Evolutionary conservation across 169 alveolate species (phyloP), one percentile per base, ranked within the genome.

Genomic region (Plasmodium relictum): DNA sequence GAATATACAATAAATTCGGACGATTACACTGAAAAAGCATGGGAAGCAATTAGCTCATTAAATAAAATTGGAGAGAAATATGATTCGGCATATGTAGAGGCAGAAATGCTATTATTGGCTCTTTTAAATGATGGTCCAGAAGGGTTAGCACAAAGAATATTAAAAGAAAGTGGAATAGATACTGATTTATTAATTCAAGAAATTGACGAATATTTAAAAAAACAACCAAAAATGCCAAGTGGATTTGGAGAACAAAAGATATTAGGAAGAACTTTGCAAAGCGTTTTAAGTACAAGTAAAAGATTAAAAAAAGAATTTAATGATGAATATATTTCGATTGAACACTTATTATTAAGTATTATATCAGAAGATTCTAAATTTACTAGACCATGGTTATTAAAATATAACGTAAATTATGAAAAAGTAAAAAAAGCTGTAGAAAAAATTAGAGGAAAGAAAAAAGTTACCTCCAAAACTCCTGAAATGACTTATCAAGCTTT

Each of bases 181-280:
- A 89, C 91, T 24, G 92, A 87, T 48, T 73, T 91, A 65, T 71
- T 95, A 89, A 45, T 93, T n/a, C 95, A 94, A 56, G 96, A 95
- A 69, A 88, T 96, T 44, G 96, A 95, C 59, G 69, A 61, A 0
- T 97, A 95, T 76, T 92, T 96, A 72, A 62, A 92, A 69, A 93
- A 83, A 41, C 97, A 89, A 88, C 97, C 96, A 4, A 83, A 94
- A 18, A 96, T 96, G 97, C 91, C 96, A 0, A 93, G 96, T 61
- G 97, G 97, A 3, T 95, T 95, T 83, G 97, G 97, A 41, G 97
- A 95, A 72, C 97, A 95, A 73, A 95, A 95, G 83, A 96, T 95
- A 3, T 88, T 95, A 20, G 97, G 97, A 0, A 54, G 97, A 18
- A 96, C 95, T 0, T 92, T 96, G 39, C 97, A 95, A 88, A 89